Evolutionary conservation across 148 eudicot genomes (phyloP).

Genomic region (Drosera capensis): DNA sequence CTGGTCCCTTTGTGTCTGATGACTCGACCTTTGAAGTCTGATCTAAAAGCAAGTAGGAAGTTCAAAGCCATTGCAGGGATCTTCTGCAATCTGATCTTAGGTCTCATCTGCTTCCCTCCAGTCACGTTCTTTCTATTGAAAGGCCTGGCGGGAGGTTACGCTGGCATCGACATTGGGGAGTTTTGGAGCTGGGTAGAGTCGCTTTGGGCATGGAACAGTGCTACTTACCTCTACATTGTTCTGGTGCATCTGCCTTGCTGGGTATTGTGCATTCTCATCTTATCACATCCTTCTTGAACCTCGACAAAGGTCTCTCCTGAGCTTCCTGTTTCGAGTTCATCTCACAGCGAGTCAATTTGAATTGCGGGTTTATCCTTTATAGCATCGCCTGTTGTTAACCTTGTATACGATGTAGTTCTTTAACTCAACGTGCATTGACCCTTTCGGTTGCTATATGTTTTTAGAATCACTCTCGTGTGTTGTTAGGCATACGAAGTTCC

Average conservation of each 20-base stretch:
- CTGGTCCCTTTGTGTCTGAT: constrained; percentile 72
- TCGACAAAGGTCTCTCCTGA: not conserved
- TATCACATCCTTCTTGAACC: constrained; percentile 21
- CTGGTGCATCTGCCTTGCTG: constrained; percentile 93
- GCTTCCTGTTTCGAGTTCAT: no score
- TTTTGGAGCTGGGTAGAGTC: constrained; percentile 87
- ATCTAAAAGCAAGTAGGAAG: constrained; percentile 17
- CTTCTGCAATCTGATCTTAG: constrained; percentile 32
- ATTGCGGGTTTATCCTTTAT: no score
- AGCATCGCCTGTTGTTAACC: no score
- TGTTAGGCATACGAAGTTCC: no score
- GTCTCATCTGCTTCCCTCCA: constrained; percentile 50
- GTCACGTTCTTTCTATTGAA: constrained; percentile 34
- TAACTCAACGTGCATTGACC: no score
- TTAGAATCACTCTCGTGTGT: no score
- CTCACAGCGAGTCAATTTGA: not conserved
- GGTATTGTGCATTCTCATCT: constrained; percentile 56
- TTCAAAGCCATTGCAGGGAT: constrained; percentile 20
- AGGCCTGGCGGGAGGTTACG: constrained; percentile 38
- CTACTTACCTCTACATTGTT: constrained; percentile 55
- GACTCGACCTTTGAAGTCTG: constrained; percentile 46
- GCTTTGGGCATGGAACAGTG: constrained; percentile 85
- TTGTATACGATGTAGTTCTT: no score
- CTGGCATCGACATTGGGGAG: constrained; percentile 24
- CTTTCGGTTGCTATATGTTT: no score